These are phyloP conservation scores for Phyllosticta citrichinensis DNA, from an alignment of 2,329 filamentous ascomycete species.

Conservation along the genomic window DNA sequence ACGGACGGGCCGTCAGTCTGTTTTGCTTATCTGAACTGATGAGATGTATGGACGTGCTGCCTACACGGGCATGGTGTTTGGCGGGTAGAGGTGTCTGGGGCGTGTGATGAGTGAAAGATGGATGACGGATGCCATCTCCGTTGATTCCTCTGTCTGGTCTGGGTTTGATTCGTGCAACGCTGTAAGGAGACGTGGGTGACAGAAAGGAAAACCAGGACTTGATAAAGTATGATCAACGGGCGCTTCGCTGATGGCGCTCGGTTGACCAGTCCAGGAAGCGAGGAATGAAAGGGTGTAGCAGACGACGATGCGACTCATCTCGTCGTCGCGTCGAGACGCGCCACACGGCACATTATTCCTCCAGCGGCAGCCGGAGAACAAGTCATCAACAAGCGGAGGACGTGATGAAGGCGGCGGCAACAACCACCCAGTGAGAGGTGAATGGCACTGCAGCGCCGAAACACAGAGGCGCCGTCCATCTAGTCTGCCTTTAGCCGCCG, in stretches of 20 bases:
- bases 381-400: neutral
- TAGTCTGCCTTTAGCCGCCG: neutral
- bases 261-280: neutral
- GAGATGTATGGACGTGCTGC: no score
- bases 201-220: no score
- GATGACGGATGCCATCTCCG: no score
- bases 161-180: no score
- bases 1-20: no score
- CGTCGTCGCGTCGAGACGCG: neutral
- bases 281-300: neutral
- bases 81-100: no score
- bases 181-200: no score
- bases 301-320: neutral
- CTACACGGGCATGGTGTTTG: no score
- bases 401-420: neutral
- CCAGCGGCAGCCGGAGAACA: neutral
- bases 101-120: no score
- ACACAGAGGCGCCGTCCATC: neutral
- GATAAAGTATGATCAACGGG: no score
- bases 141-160: no score
- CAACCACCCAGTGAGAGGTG: neutral
- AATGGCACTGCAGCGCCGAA: neutral
- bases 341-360: neutral
- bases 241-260: neutral
- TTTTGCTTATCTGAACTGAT: no score